phyloP scores from a whole-genome alignment of 805 yeast genomes.

The Starmerella geochares region DNA sequence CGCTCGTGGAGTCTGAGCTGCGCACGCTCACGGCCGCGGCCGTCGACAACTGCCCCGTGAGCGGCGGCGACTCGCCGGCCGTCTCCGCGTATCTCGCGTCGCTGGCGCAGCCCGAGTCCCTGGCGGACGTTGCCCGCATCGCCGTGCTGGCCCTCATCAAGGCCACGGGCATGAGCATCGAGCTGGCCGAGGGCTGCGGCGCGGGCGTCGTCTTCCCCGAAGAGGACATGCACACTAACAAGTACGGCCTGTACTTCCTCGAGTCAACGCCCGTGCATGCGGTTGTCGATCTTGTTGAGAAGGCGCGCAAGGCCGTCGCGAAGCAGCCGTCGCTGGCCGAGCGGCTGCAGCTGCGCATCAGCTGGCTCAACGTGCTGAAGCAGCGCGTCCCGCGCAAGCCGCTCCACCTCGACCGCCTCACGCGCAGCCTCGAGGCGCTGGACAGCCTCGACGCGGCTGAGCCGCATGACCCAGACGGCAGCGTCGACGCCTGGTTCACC shows the following conservation, averaged over 20 bases:
- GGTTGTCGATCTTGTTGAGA: conserved; percentile 24
- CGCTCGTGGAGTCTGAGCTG: conserved; percentile 56
- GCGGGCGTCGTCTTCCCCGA: conserved; percentile 28
- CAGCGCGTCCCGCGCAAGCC: conserved; percentile 19
- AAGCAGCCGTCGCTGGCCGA: conserved; percentile 54
- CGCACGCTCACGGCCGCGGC: conserved; percentile 25
- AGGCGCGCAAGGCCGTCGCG: conserved; percentile 32
- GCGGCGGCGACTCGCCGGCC: not conserved
- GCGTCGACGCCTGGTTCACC: conserved; percentile 8
- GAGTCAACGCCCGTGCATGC: conserved; percentile 21
- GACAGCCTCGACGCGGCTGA: not conserved
- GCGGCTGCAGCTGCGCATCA: conserved; percentile 20
- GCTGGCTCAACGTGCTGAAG: conserved; percentile 25
- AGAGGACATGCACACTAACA: conserved; percentile 35
- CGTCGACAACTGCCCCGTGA: not conserved
- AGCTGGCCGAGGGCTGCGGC: conserved; percentile 18
- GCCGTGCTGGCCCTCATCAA: conserved; percentile 27
- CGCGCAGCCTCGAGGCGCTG: conserved; percentile 9
- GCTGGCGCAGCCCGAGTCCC: conserved; percentile 9
- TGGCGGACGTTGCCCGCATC: conserved; percentile 23
- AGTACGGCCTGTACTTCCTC: conserved; percentile 44
- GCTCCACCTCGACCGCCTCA: conserved; percentile 15
- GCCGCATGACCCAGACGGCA: not conserved
- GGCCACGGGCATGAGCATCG: conserved; percentile 19
- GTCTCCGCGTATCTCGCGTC: conserved; percentile 3